Percentiles rank a stretch among this genome's conserved stretches.
Evolutionary conservation across 805 yeast species (phyloP).

Genomic region (Cyberlindnera mississippiensis): DNA sequence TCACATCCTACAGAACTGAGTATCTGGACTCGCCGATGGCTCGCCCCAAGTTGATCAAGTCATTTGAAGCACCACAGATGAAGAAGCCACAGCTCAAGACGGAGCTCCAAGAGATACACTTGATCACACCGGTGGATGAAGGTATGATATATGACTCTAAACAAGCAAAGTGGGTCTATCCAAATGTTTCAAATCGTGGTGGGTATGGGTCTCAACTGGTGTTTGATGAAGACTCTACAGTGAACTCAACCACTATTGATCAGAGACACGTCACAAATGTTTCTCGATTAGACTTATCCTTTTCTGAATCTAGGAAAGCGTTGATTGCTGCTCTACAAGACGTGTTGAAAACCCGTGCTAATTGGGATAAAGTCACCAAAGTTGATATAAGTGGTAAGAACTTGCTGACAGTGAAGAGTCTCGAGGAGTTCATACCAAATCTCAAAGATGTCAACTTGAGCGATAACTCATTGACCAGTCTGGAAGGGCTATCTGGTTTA

Average conservation of each 20-base stretch:
- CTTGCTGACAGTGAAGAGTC: conserved; percentile 37
- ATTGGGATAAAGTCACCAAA: conserved; percentile 39
- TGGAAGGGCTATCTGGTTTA: conserved; percentile 23
- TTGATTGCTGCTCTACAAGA: conserved; percentile 42
- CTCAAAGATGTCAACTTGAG: conserved; percentile 13
- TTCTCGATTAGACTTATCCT: conserved; percentile 42
- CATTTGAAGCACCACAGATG: conserved; percentile 8
- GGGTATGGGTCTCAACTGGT: conserved; percentile 9
- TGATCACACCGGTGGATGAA: conserved; percentile 25
- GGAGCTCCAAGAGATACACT: conserved; percentile 12
- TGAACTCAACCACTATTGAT: conserved; percentile 6
- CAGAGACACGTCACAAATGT: conserved; percentile 34
- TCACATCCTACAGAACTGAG: conserved; percentile 17
- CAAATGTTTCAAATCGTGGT: not conserved
- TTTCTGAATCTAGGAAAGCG: conserved; percentile 39
- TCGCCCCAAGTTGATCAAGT: conserved; percentile 22
- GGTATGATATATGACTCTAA: conserved; percentile 22
- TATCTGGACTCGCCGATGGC: conserved; percentile 26
- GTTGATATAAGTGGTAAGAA: conserved; percentile 33
- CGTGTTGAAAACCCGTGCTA: conserved; percentile 29
- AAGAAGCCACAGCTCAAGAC: conserved; percentile 10
- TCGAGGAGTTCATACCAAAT: conserved; percentile 39
- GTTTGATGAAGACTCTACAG: conserved; percentile 7
- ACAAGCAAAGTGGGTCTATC: conserved; percentile 21
- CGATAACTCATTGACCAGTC: conserved; percentile 18